Evolutionary conservation across 768 basidiomycete genomes (phyloP).

Genomic region (Gloeophyllum trabeum): DNA sequence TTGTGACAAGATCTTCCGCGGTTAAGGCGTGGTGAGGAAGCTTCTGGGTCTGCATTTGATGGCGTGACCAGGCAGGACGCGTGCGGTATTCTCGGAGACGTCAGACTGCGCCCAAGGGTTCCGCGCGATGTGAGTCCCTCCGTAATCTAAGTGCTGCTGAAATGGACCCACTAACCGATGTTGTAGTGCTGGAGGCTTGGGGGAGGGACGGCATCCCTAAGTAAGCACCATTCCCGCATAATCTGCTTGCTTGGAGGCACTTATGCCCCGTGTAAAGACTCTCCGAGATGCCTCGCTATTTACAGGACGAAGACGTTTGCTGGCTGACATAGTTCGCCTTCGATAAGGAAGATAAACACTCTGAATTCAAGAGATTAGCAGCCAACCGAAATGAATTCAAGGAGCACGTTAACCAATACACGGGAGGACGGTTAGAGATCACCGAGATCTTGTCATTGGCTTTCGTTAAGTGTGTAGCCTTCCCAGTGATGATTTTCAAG

Average conservation of each 20-base stretch:
- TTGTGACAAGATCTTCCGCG: background rate
- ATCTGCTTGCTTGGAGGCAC: too few relatives aligned
- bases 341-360: background rate
- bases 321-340: background rate
- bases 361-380: background rate
- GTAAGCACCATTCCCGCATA: background rate
- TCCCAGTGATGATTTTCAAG: background rate
- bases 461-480: constrained; percentile 4
- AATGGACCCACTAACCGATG: background rate
- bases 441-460: constrained; percentile 1
- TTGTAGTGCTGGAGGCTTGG: constrained; percentile 2
- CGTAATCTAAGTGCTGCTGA: background rate
- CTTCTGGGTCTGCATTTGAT: background rate
- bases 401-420: background rate
- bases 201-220: background rate
- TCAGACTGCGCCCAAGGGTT: background rate
- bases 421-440: background rate
- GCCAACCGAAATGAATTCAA: background rate
- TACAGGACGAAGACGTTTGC: too few relatives aligned
- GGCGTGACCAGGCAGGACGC: constrained; percentile 1
- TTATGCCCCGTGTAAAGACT: too few relatives aligned
- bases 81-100: constrained; percentile 2
- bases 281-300: too few relatives aligned
- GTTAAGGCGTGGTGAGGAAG: constrained; percentile 1
- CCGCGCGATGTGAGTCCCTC: background rate